Conservation (phyloP, 805 yeast genomes). For the Lachancea sp. region DNA sequence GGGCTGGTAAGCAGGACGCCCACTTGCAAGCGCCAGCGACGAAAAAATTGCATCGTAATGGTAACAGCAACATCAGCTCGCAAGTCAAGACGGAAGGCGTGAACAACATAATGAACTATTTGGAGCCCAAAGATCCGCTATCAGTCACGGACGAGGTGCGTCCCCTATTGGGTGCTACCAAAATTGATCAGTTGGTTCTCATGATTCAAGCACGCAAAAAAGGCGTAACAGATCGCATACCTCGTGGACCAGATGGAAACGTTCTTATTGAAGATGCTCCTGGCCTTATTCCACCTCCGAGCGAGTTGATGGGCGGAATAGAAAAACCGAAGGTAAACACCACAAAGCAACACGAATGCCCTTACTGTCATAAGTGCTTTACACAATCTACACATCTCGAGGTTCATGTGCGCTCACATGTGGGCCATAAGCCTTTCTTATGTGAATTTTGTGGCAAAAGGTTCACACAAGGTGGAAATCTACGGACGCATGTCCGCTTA, state of each 20-base stretch:
- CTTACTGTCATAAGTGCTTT: slow-evolving; percentile 71
- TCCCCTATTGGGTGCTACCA: slow-evolving; percentile 76
- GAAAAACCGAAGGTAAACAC: slow-evolving; percentile 48
- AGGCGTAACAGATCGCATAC: slow-evolving; percentile 58
- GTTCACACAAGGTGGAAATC: slow-evolving; percentile 86
- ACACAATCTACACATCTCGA: slow-evolving; percentile 89
- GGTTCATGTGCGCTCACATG: slow-evolving; percentile 81
- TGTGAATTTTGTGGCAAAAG: slow-evolving; percentile 74
- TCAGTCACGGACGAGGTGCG: slow-evolving; percentile 47
- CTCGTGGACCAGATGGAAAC: slow-evolving; percentile 64
- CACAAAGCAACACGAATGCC: slow-evolving; percentile 58
- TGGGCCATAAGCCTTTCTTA: slow-evolving; percentile 78
- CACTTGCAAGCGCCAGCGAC: neutral
- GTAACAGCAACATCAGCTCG: neutral
- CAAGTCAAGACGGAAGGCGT: slow-evolving; percentile 3
- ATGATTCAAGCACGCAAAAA: slow-evolving; percentile 84
- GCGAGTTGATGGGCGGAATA: slow-evolving; percentile 72
- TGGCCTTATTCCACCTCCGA: slow-evolving; percentile 50
- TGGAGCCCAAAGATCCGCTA: slow-evolving; percentile 8
- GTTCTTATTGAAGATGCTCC: slow-evolving; percentile 45
- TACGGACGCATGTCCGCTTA: slow-evolving; percentile 75
- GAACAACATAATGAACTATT: slow-evolving; percentile 3
- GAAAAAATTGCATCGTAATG: slow-evolving; percentile 1
- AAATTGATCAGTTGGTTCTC: slow-evolving; percentile 85
- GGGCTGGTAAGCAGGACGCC: neutral